Evolutionary conservation across 306 rosid genomes (phyloP), one percentile per base, ranked within the genome.

Genomic region (Prunus mongolica): DNA sequence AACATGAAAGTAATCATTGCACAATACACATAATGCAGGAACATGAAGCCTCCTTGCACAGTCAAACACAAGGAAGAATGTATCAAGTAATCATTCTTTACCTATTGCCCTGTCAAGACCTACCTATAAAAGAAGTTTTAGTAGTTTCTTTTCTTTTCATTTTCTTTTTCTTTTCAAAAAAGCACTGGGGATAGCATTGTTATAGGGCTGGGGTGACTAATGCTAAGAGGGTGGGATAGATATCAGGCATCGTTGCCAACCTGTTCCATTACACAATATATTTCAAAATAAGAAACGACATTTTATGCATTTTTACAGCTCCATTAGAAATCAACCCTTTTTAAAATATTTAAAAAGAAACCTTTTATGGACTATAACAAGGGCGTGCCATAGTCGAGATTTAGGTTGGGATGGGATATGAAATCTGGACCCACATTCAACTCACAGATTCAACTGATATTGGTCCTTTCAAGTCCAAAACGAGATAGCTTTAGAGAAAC

Each of bases 61-160:
- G 45, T 61, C 47, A 63, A 81, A 77, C 63, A 0, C 58, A 76
- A 62, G 75, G 51, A 65, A 47, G 56, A 20, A 46, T 27, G 22
- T 67, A 22, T 5, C 3, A 14, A 22, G 22, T 45, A 12, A 27
- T n/a, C 56, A 41, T n/a, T 12, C 30, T 2, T 12, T 22, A 6
- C 38, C n/a, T 8, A 12, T 46, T 18, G 14, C 72, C 24, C 24
- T 64, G 41, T 13, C 50, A 7, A 2, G 47, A 52, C 64, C 49
- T 54, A 64, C 49, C 24, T 2, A 62, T 28, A 63, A 13, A 25
- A 60, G 3, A 28, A 38, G 9, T 3, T 10, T 56, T 57, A 11
- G 28, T 57, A 22, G 22, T 20, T 57, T 57, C 8, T 38, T 38
- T 38, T 38, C 8, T 34, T 34, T 5, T 34, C 6, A 5, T 34